These are phyloP conservation scores for Panellus pusillus DNA, from an alignment of 768 basidiomycete species.

Conservation along the genomic window DNA sequence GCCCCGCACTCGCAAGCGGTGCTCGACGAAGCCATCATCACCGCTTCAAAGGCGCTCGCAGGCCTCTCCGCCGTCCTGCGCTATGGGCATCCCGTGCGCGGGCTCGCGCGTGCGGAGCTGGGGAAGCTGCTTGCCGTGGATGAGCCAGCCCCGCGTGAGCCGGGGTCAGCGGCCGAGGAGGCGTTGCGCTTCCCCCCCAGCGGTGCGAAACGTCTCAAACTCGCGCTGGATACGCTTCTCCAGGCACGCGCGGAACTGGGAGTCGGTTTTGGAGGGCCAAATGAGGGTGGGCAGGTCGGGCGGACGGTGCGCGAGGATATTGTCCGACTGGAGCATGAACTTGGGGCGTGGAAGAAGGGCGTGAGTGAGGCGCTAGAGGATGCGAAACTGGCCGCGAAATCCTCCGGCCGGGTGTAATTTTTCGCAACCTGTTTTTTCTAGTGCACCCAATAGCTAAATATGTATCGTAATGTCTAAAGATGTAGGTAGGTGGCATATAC, in stretches of 20 bases:
- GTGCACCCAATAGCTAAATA: too few species aligned
- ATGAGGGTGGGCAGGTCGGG: slow-evolving; percentile 74
- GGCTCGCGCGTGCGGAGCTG: slow-evolving; percentile 72
- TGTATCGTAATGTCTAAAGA: too few species aligned
- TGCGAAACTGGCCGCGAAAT: slow-evolving; percentile 9
- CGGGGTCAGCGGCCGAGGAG: slow-evolving; percentile 17
- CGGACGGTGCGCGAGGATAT: slow-evolving; percentile 57
- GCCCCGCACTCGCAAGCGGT: slow-evolving; percentile 19
- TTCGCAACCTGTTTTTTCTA: too few species aligned
- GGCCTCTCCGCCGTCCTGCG: slow-evolving; percentile 57
- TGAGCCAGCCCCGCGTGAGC: slow-evolving; percentile 51
- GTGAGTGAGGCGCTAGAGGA: slow-evolving; percentile 58
- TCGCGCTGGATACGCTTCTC: slow-evolving; percentile 65
- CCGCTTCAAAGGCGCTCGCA: slow-evolving; percentile 50
- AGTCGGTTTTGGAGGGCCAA: slow-evolving; percentile 70
- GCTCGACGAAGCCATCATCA: slow-evolving; percentile 64
- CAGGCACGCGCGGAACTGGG: slow-evolving; percentile 60
- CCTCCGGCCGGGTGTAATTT: background rate
- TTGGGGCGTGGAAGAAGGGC: slow-evolving; percentile 67
- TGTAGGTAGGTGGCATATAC: too few species aligned
- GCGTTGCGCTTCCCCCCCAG: slow-evolving; percentile 59
- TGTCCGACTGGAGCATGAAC: slow-evolving; percentile 68
- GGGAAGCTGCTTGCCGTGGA: slow-evolving; percentile 82
- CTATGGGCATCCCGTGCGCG: slow-evolving; percentile 75
- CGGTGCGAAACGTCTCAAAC: slow-evolving; percentile 58